These are phyloP conservation scores for Aspergillus panamensis DNA, from an alignment of 495 filamentous ascomycete genomes.

Conservation along the genomic window DNA sequence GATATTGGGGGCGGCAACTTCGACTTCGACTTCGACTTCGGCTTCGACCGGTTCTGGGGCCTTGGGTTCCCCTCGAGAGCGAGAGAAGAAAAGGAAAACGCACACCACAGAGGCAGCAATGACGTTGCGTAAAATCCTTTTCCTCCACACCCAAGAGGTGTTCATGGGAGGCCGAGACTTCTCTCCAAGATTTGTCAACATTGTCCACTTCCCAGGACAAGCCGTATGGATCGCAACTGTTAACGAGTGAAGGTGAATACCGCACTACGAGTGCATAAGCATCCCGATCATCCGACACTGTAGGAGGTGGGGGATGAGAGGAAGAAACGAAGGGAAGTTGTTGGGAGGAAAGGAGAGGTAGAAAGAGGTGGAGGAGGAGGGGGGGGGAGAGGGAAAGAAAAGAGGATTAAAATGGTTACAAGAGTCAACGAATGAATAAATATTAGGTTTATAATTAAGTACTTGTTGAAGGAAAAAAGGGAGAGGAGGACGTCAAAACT, in stretches of 20 bases:
- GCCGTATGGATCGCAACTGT: not conserved
- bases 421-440: too few relatives aligned
- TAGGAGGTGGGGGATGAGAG: not conserved
- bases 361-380: not conserved
- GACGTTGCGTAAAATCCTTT: slow-evolving; percentile 30
- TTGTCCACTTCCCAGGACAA: slow-evolving; percentile 8
- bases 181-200: slow-evolving; percentile 31
- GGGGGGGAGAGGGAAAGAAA: slow-evolving; percentile 1
- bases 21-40: slow-evolving; percentile 23
- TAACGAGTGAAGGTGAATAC: slow-evolving; percentile 10
- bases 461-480: not conserved
- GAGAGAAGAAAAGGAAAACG: slow-evolving; percentile 25
- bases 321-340: not conserved
- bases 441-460: not conserved
- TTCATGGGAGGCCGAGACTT: slow-evolving; percentile 23
- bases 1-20: slow-evolving; percentile 31
- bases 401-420: too few relatives aligned
- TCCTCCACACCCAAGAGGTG: slow-evolving; percentile 39
- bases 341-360: slow-evolving; percentile 1
- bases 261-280: slow-evolving; percentile 22
- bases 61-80: slow-evolving; percentile 26
- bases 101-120: slow-evolving; percentile 21
- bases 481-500: not conserved
- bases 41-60: slow-evolving; percentile 16
- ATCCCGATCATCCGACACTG: slow-evolving; percentile 17